Conservation (phyloP, 2,329 filamentous ascomycete species). For the Sphaerulina musiva region DNA sequence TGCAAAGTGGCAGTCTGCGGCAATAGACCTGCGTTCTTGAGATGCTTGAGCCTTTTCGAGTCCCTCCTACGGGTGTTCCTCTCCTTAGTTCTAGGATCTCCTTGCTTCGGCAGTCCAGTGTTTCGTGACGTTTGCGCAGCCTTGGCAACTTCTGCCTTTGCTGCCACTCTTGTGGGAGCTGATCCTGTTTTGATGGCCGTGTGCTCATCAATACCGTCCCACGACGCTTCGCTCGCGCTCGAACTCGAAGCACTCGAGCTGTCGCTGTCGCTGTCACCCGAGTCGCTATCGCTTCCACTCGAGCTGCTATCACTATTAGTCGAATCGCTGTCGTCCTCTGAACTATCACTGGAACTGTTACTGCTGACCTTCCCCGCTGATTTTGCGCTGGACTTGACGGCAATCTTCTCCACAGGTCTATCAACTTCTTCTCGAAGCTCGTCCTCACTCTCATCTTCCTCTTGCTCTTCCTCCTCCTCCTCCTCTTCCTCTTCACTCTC, state of each 20-base stretch:
- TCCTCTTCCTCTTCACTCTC: slow-evolving; percentile 20
- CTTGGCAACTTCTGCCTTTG: not conserved
- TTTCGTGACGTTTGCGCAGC: not conserved
- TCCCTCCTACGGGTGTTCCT: slow-evolving; percentile 52
- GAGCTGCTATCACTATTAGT: not conserved
- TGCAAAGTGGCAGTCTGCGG: slow-evolving; percentile 45
- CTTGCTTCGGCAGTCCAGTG: slow-evolving; percentile 29
- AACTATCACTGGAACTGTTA: not conserved
- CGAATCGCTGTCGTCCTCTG: not conserved
- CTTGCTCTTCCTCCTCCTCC: slow-evolving; percentile 17
- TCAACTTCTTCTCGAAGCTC: not conserved
- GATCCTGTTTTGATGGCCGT: not conserved
- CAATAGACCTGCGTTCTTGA: slow-evolving; percentile 51
- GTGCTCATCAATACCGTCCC: slow-evolving; percentile 19
- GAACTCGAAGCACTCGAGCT: slow-evolving; percentile 8
- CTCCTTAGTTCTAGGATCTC: slow-evolving; percentile 46
- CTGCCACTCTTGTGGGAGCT: not conserved
- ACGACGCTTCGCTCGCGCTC: slow-evolving; percentile 18
- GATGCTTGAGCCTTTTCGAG: slow-evolving; percentile 43
- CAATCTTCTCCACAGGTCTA: not conserved
- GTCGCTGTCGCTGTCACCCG: slow-evolving; percentile 14
- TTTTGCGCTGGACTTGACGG: not conserved
- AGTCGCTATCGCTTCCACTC: not conserved
- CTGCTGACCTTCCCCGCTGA: slow-evolving; percentile 5
- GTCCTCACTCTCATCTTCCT: slow-evolving; percentile 7